phyloP scores from a whole-genome alignment of 305 asterid species.

The Fraxinus latifolia region DNA sequence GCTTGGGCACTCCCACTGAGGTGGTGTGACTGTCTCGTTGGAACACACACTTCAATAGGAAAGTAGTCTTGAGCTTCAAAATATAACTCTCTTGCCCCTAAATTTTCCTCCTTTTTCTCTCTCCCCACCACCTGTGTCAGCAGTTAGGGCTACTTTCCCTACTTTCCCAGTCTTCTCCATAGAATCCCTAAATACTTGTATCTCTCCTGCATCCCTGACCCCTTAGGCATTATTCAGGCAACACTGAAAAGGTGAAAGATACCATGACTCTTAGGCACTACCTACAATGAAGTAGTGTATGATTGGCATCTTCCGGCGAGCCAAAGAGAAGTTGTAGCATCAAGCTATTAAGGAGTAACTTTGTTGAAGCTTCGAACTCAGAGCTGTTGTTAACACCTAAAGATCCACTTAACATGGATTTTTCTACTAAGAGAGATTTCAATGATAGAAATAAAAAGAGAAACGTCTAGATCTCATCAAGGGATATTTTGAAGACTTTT shows the following conservation, averaged over 20 bases:
- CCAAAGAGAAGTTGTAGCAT: not conserved
- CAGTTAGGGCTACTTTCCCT: not conserved
- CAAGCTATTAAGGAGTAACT: not conserved
- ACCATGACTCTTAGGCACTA: not conserved
- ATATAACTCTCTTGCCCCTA: not conserved
- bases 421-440: not conserved
- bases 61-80: not conserved
- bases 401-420: not conserved
- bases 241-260: not conserved
- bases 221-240: not conserved
- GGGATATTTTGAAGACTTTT: not conserved
- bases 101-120: not conserved
- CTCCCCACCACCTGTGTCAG: not conserved
- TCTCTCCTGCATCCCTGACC: not conserved
- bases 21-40: not conserved
- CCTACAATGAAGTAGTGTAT: not conserved
- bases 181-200: not conserved
- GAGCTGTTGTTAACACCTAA: not conserved
- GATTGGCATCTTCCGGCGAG: not conserved
- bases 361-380: not conserved
- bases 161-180: not conserved
- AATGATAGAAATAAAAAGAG: not conserved
- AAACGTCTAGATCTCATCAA: not conserved
- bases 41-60: not conserved
- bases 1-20: not conserved